Base-by-base conservation (phyloP, 2,329 filamentous ascomycete species). In the Aspergillus flavus region DNA sequence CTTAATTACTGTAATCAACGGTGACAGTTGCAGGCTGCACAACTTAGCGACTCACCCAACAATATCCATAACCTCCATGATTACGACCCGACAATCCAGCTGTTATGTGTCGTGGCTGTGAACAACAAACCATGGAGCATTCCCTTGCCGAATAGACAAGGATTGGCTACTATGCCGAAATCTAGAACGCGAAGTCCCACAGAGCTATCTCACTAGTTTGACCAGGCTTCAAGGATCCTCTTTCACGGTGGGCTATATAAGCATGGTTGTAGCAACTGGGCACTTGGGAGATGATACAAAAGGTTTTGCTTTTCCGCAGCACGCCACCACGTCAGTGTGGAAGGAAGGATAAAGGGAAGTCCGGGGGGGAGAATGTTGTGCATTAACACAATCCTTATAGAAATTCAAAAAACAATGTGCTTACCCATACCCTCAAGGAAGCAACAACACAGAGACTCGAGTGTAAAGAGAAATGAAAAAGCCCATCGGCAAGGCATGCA, bases 1-100 rank as follows among this genome's bases (percentile, higher is more conserved):
- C 28, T 72, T 46, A 72, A 66, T 39, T 41, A 50, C n/a, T 59
- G n/a, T 26, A 52, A 34, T 32, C 21, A 59, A 50, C 30, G 36
- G 12, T 62, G 43, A 36, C 43, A 50, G 39, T 54, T 41, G 45
- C 57, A 61, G 32, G 39, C 43, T 21, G 21, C 55, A 59, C 52
- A n/a, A 58, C 39, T 41, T 10, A 48, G n/a, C 52, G 41, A 71
- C 78, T 72, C 67, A 82, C 80, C 77, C 73, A 59, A 82, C 74
- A 59, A 73, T 72, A 65, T 75, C 72, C 71, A 82, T 76, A 64
- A 80, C 76, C 67, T 82, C 80, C 72, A 79, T 79, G 62, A 52
- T 66, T 62, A 63, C 59, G 11, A 32, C 57, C 57, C 64, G 61
- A 63, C 61, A 60, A 64, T 59, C 50, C 52, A 59, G 57, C 41